Evolutionary conservation across 2,329 filamentous ascomycete genomes (phyloP), one percentile per base, ranked within the genome.

Genomic region (Fragosphaeria purpurea): DNA sequence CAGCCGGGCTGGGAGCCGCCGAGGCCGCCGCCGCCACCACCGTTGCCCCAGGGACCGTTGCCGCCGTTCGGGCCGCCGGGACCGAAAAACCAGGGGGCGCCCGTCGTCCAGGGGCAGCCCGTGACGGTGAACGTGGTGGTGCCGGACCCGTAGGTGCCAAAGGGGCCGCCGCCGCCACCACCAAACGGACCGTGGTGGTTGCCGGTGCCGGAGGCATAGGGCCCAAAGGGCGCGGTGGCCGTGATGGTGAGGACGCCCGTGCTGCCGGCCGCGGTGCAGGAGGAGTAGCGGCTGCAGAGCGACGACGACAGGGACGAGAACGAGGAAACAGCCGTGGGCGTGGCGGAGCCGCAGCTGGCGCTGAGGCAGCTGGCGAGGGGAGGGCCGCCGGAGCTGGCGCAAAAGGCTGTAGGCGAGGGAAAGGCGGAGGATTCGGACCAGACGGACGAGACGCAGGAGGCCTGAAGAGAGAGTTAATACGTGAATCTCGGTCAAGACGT

Each of bases 71-170:
- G 30, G 42, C 68, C 68, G 39, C 67, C 64, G 22, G 22, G 22
- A 35, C 65, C 66, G 65, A 66, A 69, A 38, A 65, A 64, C 69
- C 69, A 71, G 0, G 67, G 67, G n/a, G 63, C 66, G 3, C 67
- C 67, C 54, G 62, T 60, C 11, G 31, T 44, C 61, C 67, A 71
- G 33, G 65, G 61, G 54, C 69, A 72, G 2, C 68, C 68, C 1
- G 68, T 71, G 4, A 71, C 65, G 31, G 69, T 71, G 52, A 66
- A 68, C 13, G 62, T 62, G 41, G 65, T 64, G 44, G 66, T 68
- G 43, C 46, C 55, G 30, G 43, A 44, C 40, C 32, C 52, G n/a
- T 44, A 37, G 11, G 7, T 11, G 35, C 11, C 7, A 11, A 37
- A 37, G 35, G 35, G 35, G 35, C 35, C 35, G 35, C 7, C 7